Evolutionary conservation across 1,139 yeast genomes (phyloP), one percentile per base, ranked within the genome.

Genomic region (Saccharomyces hybrid): DNA sequence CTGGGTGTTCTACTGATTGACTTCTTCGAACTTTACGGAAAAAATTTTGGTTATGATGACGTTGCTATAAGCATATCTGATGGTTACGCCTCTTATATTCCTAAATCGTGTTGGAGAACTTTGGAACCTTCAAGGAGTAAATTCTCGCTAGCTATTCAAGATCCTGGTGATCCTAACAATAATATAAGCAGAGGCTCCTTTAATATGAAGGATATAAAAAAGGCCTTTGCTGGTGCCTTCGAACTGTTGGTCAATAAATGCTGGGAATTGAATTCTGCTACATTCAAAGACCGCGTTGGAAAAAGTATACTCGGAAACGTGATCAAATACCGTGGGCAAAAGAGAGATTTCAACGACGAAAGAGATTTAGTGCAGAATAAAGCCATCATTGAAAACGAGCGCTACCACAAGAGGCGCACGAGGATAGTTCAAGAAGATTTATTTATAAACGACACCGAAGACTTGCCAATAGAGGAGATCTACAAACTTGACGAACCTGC

Each of bases 1-100:
- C 72, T 93, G 60, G 99, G 99, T 1, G 87, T 91, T 2, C 72
- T 95, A 46, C 74, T 93, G 55, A 88, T 95, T 54, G 99, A 95
- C 68, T 91, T 93, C 64, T 91, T 95, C 69, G 98, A 93, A 69
- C 76, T 91, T n/a, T 95, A 91, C 65, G 99, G 99, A 16, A 80
- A 88, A 59, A 85, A 89, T 64, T 93, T 93, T 70, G 90, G 95
- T 41, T 91, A 89, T 66, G 96, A 89, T 66, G 77, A 81, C 56
- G 84, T 89, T 57, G 87, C 86, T 2, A 73, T 88, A 19, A 80
- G 84, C 5, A 80, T 85, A 49, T 81, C 65, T 14, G 73, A 81
- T 44, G 82, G 78, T 51, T 71, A 75, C 48, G 79, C 83, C 58
- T 70, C 74, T 42, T 91, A 88, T 66, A 68, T 86, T 57, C 73